Conservation (phyloP, 495 filamentous ascomycete species). For the Podospora conica region DNA sequence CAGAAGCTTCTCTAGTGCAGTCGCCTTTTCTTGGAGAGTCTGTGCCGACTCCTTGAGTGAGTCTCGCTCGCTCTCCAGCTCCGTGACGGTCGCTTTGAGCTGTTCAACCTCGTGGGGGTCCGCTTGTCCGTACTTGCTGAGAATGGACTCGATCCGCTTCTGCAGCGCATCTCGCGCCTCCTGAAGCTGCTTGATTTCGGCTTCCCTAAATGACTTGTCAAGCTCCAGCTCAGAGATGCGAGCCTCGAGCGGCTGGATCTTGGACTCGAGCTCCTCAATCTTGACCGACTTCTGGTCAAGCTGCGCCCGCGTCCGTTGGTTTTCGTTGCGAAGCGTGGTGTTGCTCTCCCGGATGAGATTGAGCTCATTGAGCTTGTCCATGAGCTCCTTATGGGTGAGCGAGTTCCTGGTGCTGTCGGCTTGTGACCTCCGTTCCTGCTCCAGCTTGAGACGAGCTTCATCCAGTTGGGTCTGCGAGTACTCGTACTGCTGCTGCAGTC, state of each 20-base stretch:
- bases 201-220: slow-evolving; percentile 70
- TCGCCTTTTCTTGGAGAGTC: slow-evolving; percentile 51
- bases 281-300: slow-evolving; percentile 66
- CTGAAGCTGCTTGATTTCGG: slow-evolving; percentile 76
- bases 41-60: slow-evolving; percentile 52
- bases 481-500: slow-evolving; percentile 82
- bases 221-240: slow-evolving; percentile 74
- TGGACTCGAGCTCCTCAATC: slow-evolving; percentile 64
- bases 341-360: slow-evolving; percentile 93
- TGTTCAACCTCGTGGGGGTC: slow-evolving; percentile 88
- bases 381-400: slow-evolving; percentile 75
- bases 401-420: slow-evolving; percentile 63
- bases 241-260: slow-evolving; percentile 75
- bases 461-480: slow-evolving; percentile 82
- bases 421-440: slow-evolving; percentile 76
- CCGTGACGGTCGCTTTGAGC: slow-evolving; percentile 59
- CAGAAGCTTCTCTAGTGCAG: slow-evolving; percentile 36
- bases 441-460: slow-evolving; percentile 75
- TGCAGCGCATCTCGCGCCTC: slow-evolving; percentile 88
- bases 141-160: slow-evolving; percentile 85
- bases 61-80: slow-evolving; percentile 66
- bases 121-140: slow-evolving; percentile 91
- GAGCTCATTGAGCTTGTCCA: slow-evolving; percentile 89
- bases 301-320: slow-evolving; percentile 66
- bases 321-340: slow-evolving; percentile 76